These are phyloP conservation scores for Phialophora verrucosa DNA, from an alignment of 2,329 filamentous ascomycete species.

Conservation along the genomic window DNA sequence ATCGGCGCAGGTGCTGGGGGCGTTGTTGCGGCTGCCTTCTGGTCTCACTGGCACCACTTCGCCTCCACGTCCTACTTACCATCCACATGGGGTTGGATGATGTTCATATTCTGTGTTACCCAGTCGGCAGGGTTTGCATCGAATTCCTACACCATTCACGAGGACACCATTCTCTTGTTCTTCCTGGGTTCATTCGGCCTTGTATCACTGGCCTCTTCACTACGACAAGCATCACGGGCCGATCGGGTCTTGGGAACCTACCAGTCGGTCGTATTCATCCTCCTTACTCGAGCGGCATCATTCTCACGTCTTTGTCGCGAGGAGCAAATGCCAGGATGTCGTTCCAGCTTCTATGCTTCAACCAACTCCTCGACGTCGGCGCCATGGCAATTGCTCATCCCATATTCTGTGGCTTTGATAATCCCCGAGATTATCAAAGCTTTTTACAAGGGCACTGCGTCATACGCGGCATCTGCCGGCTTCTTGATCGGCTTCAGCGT, in stretches of 20 bases:
- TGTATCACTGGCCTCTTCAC: constrained; percentile 73
- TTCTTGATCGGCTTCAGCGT: constrained; percentile 66
- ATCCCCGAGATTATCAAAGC: constrained; percentile 77
- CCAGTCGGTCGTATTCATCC: constrained; percentile 81
- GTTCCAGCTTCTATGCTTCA: constrained; percentile 93
- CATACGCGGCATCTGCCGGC: constrained; percentile 84
- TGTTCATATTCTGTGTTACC: constrained; percentile 77
- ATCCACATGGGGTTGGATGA: constrained; percentile 89
- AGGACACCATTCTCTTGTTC: constrained; percentile 91
- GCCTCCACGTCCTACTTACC: constrained; percentile 59
- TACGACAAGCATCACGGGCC: constrained; percentile 69
- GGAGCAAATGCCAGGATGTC: constrained; percentile 97
- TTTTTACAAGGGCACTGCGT: constrained; percentile 80
- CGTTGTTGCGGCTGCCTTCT: constrained; percentile 48
- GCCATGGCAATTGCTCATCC: constrained; percentile 80
- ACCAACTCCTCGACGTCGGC: constrained; percentile 90
- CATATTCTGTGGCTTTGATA: constrained; percentile 69
- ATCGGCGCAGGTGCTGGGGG: constrained; percentile 53
- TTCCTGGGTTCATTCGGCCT: constrained; percentile 88
- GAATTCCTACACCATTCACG: constrained; percentile 99
- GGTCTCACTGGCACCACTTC: constrained; percentile 23
- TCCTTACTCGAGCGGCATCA: constrained; percentile 79
- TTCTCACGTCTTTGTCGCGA: constrained; percentile 93
- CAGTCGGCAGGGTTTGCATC: constrained; percentile 95
- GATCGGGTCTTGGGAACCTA: constrained; percentile 80